Conservation (phyloP, 257 asterid genomes). For the Gardenia jasminoides region DNA sequence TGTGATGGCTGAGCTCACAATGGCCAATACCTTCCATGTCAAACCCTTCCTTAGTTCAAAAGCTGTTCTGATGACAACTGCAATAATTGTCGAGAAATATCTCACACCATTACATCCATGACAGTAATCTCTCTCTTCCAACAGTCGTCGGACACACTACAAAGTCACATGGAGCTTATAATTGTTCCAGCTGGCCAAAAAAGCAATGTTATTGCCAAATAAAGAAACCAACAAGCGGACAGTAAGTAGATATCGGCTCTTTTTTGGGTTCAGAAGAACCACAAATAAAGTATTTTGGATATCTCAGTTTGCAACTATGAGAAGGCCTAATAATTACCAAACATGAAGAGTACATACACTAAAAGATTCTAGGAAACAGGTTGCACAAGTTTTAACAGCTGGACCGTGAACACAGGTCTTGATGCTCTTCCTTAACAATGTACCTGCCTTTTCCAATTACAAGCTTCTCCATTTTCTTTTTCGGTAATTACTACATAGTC, state of each 20-base stretch:
- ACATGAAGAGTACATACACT: not conserved
- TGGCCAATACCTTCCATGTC: constrained; percentile 61
- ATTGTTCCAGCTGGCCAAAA: constrained; percentile 9
- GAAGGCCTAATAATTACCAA: not conserved
- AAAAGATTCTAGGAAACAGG: not conserved
- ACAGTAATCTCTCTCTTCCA: constrained; percentile 56
- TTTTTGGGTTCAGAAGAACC: not conserved
- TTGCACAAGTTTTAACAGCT: not conserved
- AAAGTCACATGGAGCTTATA: constrained; percentile 16
- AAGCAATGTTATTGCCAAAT: not conserved
- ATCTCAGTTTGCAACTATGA: not conserved
- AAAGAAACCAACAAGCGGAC: too few relatives aligned
- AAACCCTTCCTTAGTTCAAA: constrained; percentile 47
- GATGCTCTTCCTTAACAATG: not conserved
- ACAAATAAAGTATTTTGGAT: not conserved
- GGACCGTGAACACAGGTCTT: not conserved
- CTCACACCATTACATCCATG: constrained; percentile 65
- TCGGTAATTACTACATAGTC: not conserved
- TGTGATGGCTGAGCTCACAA: constrained; percentile 58
- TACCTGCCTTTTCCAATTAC: not conserved
- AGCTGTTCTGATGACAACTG: constrained; percentile 68
- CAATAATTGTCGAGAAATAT: constrained; percentile 75
- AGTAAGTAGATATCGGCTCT: not conserved
- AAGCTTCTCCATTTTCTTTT: too few relatives aligned
- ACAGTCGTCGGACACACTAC: constrained; percentile 73